Conservation (phyloP, 352 stramenopile species). For the Globisporangium alternatum region DNA sequence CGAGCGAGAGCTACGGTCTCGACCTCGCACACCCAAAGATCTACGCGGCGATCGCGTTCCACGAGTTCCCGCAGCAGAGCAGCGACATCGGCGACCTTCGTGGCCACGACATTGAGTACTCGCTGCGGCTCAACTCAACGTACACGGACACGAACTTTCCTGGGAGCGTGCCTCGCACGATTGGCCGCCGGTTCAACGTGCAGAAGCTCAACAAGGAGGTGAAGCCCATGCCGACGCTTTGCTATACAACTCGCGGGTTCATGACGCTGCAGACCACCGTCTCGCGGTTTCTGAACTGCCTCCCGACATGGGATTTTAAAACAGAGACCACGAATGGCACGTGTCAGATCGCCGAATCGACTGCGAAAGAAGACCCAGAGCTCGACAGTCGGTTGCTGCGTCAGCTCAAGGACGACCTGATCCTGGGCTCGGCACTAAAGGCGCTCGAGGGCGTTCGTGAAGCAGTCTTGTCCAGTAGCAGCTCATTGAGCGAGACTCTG, state of each 20-base stretch:
- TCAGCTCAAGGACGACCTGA: conserved; percentile 50
- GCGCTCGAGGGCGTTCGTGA: conserved; percentile 4
- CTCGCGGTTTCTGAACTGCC: conserved; percentile 62
- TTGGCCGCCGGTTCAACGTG: conserved; percentile 12
- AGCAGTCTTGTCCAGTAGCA: background rate
- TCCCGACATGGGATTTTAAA: conserved; percentile 46
- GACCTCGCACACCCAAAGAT: conserved; percentile 54
- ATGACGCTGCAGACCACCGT: conserved; percentile 73
- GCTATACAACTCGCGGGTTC: conserved; percentile 63
- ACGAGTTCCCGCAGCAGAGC: conserved; percentile 35
- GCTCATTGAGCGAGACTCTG: background rate
- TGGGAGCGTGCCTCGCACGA: conserved; percentile 46
- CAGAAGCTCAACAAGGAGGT: conserved; percentile 26
- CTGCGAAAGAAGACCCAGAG: conserved; percentile 18
- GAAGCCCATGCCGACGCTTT: conserved; percentile 24
- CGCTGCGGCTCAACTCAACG: conserved; percentile 68
- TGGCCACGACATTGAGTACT: conserved; percentile 49
- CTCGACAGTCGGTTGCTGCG: conserved; percentile 38
- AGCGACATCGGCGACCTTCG: conserved; percentile 32
- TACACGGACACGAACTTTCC: conserved; percentile 27
- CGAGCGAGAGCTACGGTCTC: conserved; percentile 42
- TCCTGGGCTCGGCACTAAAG: conserved; percentile 42
- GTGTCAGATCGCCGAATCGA: conserved; percentile 47
- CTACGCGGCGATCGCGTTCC: conserved; percentile 64
- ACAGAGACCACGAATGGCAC: conserved; percentile 24